Evolutionary conservation across 2,329 filamentous ascomycete species (phyloP).

Genomic region (Trichoderma semiorbis): DNA sequence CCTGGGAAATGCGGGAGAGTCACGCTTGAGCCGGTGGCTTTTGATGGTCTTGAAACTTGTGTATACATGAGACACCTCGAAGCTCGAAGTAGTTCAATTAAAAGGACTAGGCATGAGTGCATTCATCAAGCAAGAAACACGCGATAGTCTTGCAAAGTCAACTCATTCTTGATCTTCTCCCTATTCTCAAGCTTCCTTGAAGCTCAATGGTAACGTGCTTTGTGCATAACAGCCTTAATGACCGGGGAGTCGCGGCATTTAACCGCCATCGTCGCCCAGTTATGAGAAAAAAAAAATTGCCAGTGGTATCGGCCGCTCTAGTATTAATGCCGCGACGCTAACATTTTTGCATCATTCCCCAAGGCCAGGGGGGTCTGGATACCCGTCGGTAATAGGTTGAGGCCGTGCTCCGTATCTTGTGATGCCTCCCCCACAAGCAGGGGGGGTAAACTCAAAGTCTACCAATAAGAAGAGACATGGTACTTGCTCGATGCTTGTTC

Average conservation of each 20-base stretch:
- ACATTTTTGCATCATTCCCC: not conserved
- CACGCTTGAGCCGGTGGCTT: not conserved
- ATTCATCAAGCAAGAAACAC: not conserved
- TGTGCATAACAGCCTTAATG: not conserved
- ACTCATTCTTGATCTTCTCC: not conserved
- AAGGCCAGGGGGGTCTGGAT: not conserved
- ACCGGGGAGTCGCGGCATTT: slow-evolving; percentile 15
- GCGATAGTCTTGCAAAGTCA: not conserved
- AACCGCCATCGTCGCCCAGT: not conserved
- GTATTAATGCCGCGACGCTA: slow-evolving; percentile 15
- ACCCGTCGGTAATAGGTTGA: not conserved
- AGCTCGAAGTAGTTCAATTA: not conserved
- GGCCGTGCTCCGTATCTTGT: not conserved
- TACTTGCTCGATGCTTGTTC: not conserved
- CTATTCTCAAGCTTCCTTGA: not conserved
- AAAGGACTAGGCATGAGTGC: not conserved
- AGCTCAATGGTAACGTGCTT: not conserved
- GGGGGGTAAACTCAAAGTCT: not conserved
- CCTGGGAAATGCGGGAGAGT: not conserved
- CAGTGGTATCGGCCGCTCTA: slow-evolving; percentile 5
- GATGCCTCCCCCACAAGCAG: slow-evolving; percentile 6
- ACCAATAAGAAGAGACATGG: not conserved
- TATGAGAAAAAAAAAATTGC: not conserved
- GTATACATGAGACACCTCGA: not conserved
- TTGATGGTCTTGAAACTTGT: not conserved